Base-by-base conservation (phyloP, 73 alveolate species). In the Paraurostyla sp. region DNA sequence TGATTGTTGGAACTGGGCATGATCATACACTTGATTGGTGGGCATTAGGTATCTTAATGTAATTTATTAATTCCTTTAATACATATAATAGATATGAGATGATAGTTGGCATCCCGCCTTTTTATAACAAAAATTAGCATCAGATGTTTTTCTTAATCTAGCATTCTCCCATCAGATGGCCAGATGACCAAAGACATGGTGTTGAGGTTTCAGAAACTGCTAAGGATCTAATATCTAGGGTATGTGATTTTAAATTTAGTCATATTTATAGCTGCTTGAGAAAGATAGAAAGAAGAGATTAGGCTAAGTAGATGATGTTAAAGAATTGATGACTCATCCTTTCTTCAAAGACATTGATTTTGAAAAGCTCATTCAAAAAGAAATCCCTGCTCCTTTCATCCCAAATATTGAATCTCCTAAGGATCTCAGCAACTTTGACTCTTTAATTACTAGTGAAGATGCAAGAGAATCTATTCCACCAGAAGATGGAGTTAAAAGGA, bases 21-120 rank as follows among this genome's bases (percentile, higher is more conserved):
- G 86, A 86, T 51, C 71, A 86, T 13, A 54, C 92, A 3, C 94
- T 92, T 33, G 98, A 95, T 69, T 93, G 89, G 87, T 95, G 98
- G 98, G 84, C 94, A 23, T 45, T 95, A 27, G 98, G 98, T 1
- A 89, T 95, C 30, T 49, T 90, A 22, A 49, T 91, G 30, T 90
- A 90, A 62, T n/a, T 15, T 27, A 62, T 11, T 62, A 3, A 4
- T 25, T 9, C 18, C 18, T 27, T 15, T 62, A 62, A 7, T 7
- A 36, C 16, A 9, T 32, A 2, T 62, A 25, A 32, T 15, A 62
- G 80, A 83, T 92, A 69, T 69, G 85, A 69, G 27, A 69, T 69
- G 85, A 69, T 69, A 6, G 63, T 69, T 35, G 85, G 85, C 4
- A 78, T 78, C 27, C 89, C 89, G 2, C 89, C 89, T 7, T 78